These are phyloP conservation scores for Russula ochroleuca DNA, from an alignment of 768 basidiomycete species.

Conservation along the genomic window DNA sequence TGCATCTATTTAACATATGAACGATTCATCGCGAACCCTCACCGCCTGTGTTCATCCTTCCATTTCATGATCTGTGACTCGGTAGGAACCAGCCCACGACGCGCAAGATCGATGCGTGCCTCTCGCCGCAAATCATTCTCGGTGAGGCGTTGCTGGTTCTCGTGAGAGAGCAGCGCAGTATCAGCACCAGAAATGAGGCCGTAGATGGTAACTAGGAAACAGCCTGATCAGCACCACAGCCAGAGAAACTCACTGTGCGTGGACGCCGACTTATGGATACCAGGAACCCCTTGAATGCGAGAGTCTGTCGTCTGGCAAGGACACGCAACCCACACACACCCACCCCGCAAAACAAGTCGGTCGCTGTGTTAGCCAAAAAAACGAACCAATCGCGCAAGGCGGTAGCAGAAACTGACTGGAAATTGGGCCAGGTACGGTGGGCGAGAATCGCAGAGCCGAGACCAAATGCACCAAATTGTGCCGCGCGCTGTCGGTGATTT, in stretches of 20 bases:
- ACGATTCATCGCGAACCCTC: conserved; percentile 2
- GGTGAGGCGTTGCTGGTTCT: conserved; percentile 56
- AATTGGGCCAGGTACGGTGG: conserved; percentile 68
- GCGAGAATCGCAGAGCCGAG: conserved; percentile 57
- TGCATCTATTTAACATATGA: conserved; percentile 22
- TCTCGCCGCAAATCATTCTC: conserved; percentile 68
- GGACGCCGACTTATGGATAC: conserved; percentile 60
- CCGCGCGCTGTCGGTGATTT: conserved; percentile 44
- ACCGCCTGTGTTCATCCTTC: conserved; percentile 43
- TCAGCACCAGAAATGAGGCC: conserved; percentile 77
- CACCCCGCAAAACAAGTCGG: not conserved
- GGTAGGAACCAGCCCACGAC: conserved; percentile 70
- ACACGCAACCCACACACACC: not conserved
- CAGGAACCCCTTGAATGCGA: conserved; percentile 77
- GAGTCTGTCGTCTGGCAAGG: conserved; percentile 61
- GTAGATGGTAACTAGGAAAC: conserved; percentile 50
- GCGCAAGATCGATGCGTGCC: conserved; percentile 70
- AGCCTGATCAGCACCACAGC: not conserved
- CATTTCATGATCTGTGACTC: conserved; percentile 82
- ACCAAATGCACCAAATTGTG: conserved; percentile 50
- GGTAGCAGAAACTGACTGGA: conserved; percentile 46
- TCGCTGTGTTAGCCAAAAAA: not conserved
- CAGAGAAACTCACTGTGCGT: conserved; percentile 3
- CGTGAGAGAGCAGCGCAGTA: conserved; percentile 65
- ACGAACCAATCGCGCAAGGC: not conserved